Evolutionary conservation across 1,139 yeast species (phyloP).

Genomic region (Eremothecium sinecaudum): DNA sequence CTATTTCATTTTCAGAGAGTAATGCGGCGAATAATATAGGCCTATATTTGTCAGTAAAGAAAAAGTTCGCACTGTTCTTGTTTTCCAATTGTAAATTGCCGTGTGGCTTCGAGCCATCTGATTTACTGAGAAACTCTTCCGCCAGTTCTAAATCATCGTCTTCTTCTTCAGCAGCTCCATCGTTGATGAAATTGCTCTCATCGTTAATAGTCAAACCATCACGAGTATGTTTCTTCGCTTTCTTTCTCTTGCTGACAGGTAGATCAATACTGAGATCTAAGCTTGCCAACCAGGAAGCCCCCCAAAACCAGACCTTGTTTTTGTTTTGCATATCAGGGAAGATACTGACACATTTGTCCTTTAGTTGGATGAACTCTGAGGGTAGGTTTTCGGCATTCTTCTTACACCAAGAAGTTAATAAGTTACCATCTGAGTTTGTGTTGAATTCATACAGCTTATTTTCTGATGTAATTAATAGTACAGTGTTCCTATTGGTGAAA

Average conservation of each 20-base stretch:
- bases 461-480: slow-evolving; percentile 64
- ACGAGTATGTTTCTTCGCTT: slow-evolving; percentile 49
- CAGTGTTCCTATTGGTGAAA: slow-evolving; percentile 43
- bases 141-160: slow-evolving; percentile 14
- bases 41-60: slow-evolving; percentile 69
- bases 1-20: slow-evolving; percentile 49
- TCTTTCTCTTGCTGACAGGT: slow-evolving; percentile 37
- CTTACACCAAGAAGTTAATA: slow-evolving; percentile 52
- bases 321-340: slow-evolving; percentile 37
- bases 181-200: slow-evolving; percentile 27
- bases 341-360: slow-evolving; percentile 68
- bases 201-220: slow-evolving; percentile 50
- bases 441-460: slow-evolving; percentile 63
- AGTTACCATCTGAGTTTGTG: slow-evolving; percentile 13
- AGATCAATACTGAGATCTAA: slow-evolving; percentile 59
- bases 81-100: slow-evolving; percentile 18
- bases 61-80: slow-evolving; percentile 40
- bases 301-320: slow-evolving; percentile 70
- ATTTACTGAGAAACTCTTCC: slow-evolving; percentile 25
- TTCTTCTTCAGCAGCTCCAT: slow-evolving; percentile 27
- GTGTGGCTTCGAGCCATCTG: slow-evolving; percentile 26
- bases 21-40: slow-evolving; percentile 58
- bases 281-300: slow-evolving; percentile 74
- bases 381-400: slow-evolving; percentile 71
- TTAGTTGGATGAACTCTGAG: slow-evolving; percentile 45